Evolutionary conservation across 2,329 filamentous ascomycete species (phyloP).

Genomic region (Gnomoniopsis sp.): DNA sequence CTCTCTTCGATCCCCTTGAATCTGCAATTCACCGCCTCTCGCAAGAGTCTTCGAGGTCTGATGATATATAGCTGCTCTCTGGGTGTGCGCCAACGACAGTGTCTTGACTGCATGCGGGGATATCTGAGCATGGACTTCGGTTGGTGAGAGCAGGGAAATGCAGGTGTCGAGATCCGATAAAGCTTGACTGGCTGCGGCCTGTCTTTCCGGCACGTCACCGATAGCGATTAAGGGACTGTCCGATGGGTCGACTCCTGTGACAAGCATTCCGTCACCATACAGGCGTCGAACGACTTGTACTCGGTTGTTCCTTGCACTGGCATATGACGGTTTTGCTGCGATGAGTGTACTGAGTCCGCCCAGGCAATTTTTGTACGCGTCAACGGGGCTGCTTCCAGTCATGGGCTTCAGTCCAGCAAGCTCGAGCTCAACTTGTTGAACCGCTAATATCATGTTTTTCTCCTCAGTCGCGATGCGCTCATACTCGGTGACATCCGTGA

Average conservation of each 20-base stretch:
- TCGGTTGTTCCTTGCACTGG: slow-evolving; percentile 71
- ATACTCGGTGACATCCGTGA: slow-evolving; percentile 50
- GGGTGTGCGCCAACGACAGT: slow-evolving; percentile 67
- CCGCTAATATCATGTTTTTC: slow-evolving; percentile 48
- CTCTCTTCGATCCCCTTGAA: slow-evolving; percentile 41
- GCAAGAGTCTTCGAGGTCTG: slow-evolving; percentile 51
- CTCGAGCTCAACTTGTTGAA: slow-evolving; percentile 54
- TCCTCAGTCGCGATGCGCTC: slow-evolving; percentile 48
- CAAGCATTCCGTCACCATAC: slow-evolving; percentile 58
- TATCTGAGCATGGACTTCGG: slow-evolving; percentile 46
- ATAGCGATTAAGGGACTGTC: slow-evolving; percentile 40
- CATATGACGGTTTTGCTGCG: slow-evolving; percentile 58
- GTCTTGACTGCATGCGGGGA: slow-evolving; percentile 64
- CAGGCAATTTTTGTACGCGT: slow-evolving; percentile 46
- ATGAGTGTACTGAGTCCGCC: slow-evolving; percentile 54
- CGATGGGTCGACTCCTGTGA: slow-evolving; percentile 35
- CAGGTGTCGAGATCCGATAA: slow-evolving; percentile 55
- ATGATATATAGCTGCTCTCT: slow-evolving; percentile 64
- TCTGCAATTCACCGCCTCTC: slow-evolving; percentile 29
- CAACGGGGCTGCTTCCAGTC: slow-evolving; percentile 35
- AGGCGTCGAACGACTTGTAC: slow-evolving; percentile 63
- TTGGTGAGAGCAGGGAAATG: slow-evolving; percentile 56
- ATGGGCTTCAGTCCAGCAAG: slow-evolving; percentile 39
- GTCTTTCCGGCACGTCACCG: slow-evolving; percentile 33
- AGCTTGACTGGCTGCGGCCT: slow-evolving; percentile 35